Conservation (phyloP, 2,329 filamentous ascomycete genomes). For the Ophiostoma piceae region DNA sequence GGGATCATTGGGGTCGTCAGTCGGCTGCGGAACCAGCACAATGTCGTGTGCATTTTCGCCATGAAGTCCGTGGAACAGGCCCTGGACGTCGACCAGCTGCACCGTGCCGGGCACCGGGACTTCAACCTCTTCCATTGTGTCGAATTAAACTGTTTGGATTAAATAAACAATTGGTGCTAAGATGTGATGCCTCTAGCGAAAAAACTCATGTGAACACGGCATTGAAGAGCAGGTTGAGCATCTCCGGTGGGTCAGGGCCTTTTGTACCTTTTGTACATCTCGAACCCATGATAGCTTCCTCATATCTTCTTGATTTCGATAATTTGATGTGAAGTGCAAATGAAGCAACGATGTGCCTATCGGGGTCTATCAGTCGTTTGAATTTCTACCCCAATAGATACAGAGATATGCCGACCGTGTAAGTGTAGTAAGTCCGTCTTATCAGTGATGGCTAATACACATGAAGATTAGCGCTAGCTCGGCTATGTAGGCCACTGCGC, state of each 20-base stretch:
- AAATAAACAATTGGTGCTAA: neutral
- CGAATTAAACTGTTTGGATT: neutral
- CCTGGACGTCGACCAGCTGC: conserved; percentile 11
- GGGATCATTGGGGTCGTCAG: conserved; percentile 7
- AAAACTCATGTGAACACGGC: neutral
- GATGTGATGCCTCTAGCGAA: neutral
- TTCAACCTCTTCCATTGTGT: neutral
- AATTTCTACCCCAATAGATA: conserved; percentile 10
- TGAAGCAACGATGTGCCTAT: conserved; percentile 1
- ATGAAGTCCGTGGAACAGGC: conserved; percentile 1
- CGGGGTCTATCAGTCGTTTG: neutral
- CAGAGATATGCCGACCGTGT: conserved; percentile 7
- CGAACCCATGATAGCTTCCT: neutral
- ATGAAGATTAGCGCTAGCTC: neutral
- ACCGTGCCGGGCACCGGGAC: conserved; percentile 4
- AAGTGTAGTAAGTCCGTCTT: conserved; percentile 1
- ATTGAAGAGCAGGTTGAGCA: neutral
- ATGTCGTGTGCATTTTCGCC: neutral
- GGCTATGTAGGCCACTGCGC: neutral
- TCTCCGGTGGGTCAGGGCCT: neutral
- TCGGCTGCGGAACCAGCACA: conserved; percentile 8
- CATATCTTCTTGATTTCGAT: neutral
- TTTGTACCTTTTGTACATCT: neutral
- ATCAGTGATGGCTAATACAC: neutral
- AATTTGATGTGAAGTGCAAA: neutral